These are phyloP conservation scores for Eimeria sp. DNA, from an alignment of 169 alveolate genomes.

Conservation along the genomic window DNA sequence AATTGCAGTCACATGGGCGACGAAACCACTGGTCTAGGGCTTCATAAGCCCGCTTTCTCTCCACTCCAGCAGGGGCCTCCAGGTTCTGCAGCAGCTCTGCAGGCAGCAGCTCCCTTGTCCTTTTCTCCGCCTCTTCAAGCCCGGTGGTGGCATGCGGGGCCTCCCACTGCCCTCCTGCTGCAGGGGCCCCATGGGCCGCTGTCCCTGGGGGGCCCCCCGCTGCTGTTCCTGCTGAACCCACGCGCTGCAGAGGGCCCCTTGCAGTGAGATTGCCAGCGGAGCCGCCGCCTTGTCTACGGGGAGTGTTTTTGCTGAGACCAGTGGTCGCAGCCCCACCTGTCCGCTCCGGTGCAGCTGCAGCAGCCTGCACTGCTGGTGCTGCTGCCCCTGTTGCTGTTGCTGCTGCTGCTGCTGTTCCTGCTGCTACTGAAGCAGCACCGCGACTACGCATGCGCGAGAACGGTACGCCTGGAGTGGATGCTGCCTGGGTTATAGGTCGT, in stretches of 20 bases:
- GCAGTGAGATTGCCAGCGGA: constrained; percentile 18
- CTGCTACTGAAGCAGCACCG: constrained; percentile 27
- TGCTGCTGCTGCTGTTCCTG: constrained; percentile 1
- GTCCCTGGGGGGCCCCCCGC: not conserved
- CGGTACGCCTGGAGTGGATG: constrained; percentile 19
- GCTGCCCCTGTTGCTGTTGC: constrained; percentile 5
- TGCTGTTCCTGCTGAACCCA: not conserved
- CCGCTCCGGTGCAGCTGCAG: constrained; percentile 1
- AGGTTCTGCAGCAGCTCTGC: constrained; percentile 40
- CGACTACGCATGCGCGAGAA: constrained; percentile 38
- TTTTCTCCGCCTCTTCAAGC: constrained; percentile 57
- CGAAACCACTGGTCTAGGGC: constrained; percentile 61
- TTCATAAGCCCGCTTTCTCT: constrained; percentile 44
- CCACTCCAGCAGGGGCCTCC: constrained; percentile 40
- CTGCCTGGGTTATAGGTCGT: constrained; percentile 7
- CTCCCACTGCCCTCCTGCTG: constrained; percentile 67
- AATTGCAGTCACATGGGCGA: constrained; percentile 49
- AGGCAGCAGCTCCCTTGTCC: constrained; percentile 47
- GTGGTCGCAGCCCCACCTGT: not conserved
- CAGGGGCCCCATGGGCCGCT: not conserved
- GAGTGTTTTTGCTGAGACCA: not conserved
- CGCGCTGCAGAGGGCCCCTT: constrained; percentile 56
- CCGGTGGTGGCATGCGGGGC: constrained; percentile 65
- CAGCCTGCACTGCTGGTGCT: not conserved
- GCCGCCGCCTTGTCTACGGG: constrained; percentile 11